These are phyloP conservation scores for Xylariales sp. DNA, from an alignment of 2,329 filamentous ascomycete genomes.

Conservation along the genomic window DNA sequence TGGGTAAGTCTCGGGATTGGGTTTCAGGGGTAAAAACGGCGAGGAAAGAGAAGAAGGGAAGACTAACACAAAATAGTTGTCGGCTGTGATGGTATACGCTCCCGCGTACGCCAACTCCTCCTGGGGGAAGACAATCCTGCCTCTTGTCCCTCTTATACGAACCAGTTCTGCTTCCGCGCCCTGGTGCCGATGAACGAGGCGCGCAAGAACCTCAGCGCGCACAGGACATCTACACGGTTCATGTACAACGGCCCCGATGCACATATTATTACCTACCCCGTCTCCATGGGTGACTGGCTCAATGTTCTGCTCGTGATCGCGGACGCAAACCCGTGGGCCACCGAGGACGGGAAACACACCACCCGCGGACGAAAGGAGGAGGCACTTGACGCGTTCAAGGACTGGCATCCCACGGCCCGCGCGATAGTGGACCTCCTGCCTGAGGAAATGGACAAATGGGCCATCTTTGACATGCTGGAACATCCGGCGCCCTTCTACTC, in stretches of 20 bases:
- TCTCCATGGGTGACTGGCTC: constrained; percentile 50
- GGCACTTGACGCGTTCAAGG: constrained; percentile 33
- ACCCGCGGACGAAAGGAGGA: constrained; percentile 34
- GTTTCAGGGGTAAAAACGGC: not conserved
- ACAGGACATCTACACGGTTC: constrained; percentile 43
- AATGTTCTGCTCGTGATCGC: constrained; percentile 50
- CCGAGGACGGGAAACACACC: constrained; percentile 21
- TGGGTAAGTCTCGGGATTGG: constrained; percentile 19
- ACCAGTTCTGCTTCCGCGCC: constrained; percentile 58
- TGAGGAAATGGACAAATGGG: constrained; percentile 48
- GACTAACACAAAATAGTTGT: constrained; percentile 34
- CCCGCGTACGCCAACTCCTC: constrained; percentile 45
- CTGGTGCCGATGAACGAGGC: constrained; percentile 56
- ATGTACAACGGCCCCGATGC: constrained; percentile 54
- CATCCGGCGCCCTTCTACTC: constrained; percentile 40
- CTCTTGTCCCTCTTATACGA: constrained; percentile 44
- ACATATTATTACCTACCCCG: constrained; percentile 58
- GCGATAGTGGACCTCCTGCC: constrained; percentile 39
- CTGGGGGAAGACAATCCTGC: constrained; percentile 42
- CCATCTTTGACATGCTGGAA: constrained; percentile 47
- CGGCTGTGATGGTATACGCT: constrained; percentile 62
- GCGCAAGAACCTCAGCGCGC: constrained; percentile 39
- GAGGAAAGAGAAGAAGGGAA: not conserved
- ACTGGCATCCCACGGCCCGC: constrained; percentile 35
- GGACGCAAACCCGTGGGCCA: constrained; percentile 32